Evolutionary conservation across 768 basidiomycete species (phyloP), one percentile per base, ranked within the genome.

Genomic region (Xerocomellus amylosporus): DNA sequence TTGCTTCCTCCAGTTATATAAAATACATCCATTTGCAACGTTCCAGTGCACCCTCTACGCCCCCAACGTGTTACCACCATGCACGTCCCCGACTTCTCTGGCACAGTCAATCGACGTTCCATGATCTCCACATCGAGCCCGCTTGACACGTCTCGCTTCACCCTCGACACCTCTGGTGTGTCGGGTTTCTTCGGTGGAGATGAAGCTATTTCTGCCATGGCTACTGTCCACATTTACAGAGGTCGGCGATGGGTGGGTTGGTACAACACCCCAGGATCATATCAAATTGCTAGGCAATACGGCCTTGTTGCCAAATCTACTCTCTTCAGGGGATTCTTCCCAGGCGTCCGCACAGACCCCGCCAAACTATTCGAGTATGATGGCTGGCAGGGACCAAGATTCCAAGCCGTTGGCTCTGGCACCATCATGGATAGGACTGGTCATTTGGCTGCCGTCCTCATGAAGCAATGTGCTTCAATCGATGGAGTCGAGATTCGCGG

Each of bases 261-360:
- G 67, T 72, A 72, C 51, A 72, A 72, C 46, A 64, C 71, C 8
- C 71, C 71, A 7, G 71, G 71, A 36, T 59, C 65, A n/a, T 66
- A 62, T 51, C 58, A 55, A 9, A 58, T 68, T 19, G 69, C 64
- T 20, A 71, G 60, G 53, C 60, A 54, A 24, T 64, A 64, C 19
- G 64, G 64, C 13, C 51, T 33, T 8, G 43, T 71, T 15, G 58
- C 64, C 33, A 60, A 54, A 28, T 65, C 45, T 3, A 14, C 56
- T 5, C 0, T 71, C 34, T 62, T 49, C 51, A 48, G 41, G 24
- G 51, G 51, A n/a, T 4, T 33, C 8, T 58, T 59, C 24, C 58
- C 55, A 8, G 58, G 55, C 24, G 33, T 53, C 37, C 52, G 61
- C 39, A 56, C 49, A 2, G 59, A 62, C 26, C 59, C 63, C n/a